Base-by-base conservation (phyloP, 495 filamentous ascomycete genomes). In the Penicillium malachiteum region DNA sequence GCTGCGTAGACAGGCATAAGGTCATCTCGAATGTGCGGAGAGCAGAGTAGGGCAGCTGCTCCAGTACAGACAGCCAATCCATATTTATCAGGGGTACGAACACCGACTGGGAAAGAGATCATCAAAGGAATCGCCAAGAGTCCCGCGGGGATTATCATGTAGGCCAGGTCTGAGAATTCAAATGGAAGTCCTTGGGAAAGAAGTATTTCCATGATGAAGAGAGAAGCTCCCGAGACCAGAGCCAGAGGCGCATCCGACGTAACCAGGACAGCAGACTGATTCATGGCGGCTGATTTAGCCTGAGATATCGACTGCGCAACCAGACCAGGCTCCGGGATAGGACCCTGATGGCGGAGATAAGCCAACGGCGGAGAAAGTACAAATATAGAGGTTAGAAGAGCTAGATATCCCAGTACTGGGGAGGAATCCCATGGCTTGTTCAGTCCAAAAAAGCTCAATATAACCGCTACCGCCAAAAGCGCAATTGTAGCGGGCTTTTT, bases 371-470 rank as follows among this genome's bases (percentile, higher is more conserved):
- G 72, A 11, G 71, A 72, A 33, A 79, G 47, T 21, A 72, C 62
- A 43, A 81, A 74, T 5, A 78, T 55, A 0, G 79, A 79, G 6
- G 71, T 35, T 7, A 70, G 54, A 35, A 84, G 65, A 5, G 75
- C 70, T 3, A 72, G 32, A 56, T 84, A 83, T 11, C 81, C 81
- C 14, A 76, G 39, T 10, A 72, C 32, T 1, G 73, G 68, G 10
- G 68, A 59, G 11, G 59, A 48, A 44, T 71, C 68, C 71, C 67
- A 69, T 2, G 66, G 40, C 32, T 67, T 46, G 48, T 74, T 72
- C 58, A 72, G 55, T 5, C 74, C 72, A 10, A 71, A 50, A 11
- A 65, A 66, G 57, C 70, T 71, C 50, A 71, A 48, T 12, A 71
- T 10, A 11, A 69, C 47, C 10, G 62, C 63, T 6, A 51, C 44